Conservation (phyloP, 1,139 yeast species). For the Debaryomycetaceae sp. region DNA sequence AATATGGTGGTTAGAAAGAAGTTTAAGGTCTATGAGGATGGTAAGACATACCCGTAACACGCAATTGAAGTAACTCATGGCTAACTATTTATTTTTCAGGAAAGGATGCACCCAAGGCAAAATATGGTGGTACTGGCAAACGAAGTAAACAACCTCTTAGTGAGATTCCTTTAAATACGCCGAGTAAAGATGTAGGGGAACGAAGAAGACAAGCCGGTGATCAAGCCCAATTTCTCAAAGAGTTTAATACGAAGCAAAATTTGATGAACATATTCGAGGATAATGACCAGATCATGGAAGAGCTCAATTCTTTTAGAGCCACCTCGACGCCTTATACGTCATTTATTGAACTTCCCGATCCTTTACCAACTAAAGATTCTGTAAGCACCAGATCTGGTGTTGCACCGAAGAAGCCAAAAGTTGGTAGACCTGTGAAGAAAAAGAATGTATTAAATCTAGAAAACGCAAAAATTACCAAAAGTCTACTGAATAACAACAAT, state of each 20-base stretch:
- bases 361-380: too few species aligned
- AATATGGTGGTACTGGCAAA: too few species aligned
- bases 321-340: slow-evolving; percentile 9
- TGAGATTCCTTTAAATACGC: not conserved
- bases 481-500: not conserved
- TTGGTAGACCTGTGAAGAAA: not conserved
- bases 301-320: slow-evolving; percentile 6
- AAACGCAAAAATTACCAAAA: slow-evolving; percentile 1
- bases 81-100: too few species aligned
- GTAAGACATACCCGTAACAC: not conserved
- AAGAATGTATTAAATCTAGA: not conserved
- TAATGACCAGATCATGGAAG: slow-evolving; percentile 1
- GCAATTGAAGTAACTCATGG: too few species aligned
- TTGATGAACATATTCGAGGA: slow-evolving; percentile 13
- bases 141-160: not conserved
- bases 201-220: not conserved
- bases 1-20: not conserved
- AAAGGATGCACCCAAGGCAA: not conserved
- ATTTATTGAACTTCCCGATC: not conserved
- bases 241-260: slow-evolving; percentile 7
- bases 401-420: not conserved
- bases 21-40: not conserved
- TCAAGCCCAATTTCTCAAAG: not conserved
- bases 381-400: not conserved
- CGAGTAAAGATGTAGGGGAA: not conserved